Conservation (phyloP, 177 flowering plant species). For the Vitis hybrid region DNA sequence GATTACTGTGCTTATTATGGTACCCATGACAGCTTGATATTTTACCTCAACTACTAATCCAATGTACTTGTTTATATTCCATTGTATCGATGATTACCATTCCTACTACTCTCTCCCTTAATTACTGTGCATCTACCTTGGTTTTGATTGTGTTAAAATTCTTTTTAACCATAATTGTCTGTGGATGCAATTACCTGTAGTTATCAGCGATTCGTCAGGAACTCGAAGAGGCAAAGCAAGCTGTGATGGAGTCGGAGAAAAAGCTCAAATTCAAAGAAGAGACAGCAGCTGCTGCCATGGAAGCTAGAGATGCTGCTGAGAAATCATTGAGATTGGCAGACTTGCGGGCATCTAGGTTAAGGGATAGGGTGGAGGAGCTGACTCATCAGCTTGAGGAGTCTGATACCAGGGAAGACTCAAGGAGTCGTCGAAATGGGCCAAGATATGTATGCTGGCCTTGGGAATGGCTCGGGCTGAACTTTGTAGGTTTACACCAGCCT, state of each 20-base stretch:
- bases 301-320: conserved; percentile 95
- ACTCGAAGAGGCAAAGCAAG: conserved; percentile 77
- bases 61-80: no score
- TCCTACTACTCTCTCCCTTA: no score
- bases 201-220: conserved; percentile 62
- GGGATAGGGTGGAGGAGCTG: conserved; percentile 87
- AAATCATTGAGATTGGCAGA: conserved; percentile 84
- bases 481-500: conserved; percentile 48
- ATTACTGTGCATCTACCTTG: no score
- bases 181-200: conserved; percentile 37
- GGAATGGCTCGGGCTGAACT: conserved; percentile 88
- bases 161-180: neutral
- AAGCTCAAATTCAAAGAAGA: conserved; percentile 94
- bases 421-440: conserved; percentile 33
- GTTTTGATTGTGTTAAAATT: no score
- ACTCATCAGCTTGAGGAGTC: conserved; percentile 74
- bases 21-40: no score
- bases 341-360: conserved; percentile 69
- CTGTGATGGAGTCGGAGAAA: conserved; percentile 67
- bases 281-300: conserved; percentile 93
- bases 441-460: conserved; percentile 97
- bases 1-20: no score
- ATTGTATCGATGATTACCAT: no score
- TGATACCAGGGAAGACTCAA: conserved; percentile 54
- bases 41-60: no score